Conservation (phyloP, 805 yeast genomes). For the Kuraishia hungarica region DNA sequence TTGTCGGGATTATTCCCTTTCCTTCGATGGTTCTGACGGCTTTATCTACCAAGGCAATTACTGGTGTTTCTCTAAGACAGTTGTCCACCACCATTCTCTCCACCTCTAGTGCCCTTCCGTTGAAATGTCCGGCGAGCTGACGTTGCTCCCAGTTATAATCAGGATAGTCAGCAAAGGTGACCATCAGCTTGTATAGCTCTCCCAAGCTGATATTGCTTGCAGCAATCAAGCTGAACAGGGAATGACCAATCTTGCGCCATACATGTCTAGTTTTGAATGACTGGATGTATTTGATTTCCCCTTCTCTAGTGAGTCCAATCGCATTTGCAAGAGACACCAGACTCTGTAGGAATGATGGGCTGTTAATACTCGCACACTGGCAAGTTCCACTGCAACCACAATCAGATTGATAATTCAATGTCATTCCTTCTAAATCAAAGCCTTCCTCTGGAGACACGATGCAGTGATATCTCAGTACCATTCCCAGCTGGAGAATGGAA, state of each 20-base stretch:
- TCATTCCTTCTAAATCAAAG: conserved; percentile 27
- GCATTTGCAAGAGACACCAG: conserved; percentile 35
- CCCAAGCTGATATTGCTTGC: conserved; percentile 27
- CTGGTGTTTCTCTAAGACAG: conserved; percentile 35
- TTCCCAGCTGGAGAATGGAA: conserved; percentile 49
- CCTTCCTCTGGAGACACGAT: conserved; percentile 52
- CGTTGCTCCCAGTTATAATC: neutral
- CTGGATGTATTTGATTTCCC: conserved; percentile 16
- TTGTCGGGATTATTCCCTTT: neutral
- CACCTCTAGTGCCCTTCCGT: conserved; percentile 18
- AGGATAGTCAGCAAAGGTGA: neutral
- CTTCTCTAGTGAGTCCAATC: conserved; percentile 38
- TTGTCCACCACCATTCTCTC: conserved; percentile 41
- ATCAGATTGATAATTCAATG: neutral
- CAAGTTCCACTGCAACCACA: neutral
- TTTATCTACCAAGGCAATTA: conserved; percentile 32
- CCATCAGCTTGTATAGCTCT: conserved; percentile 19
- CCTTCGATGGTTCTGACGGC: conserved; percentile 20
- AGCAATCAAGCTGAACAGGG: conserved; percentile 22
- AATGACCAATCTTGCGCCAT: conserved; percentile 32
- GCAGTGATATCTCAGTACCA: conserved; percentile 47
- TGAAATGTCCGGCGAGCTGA: conserved; percentile 15
- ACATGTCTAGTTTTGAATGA: conserved; percentile 25
- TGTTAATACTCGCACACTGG: conserved; percentile 20
- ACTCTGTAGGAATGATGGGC: conserved; percentile 24